Conservation (phyloP, 148 eudicot species). For the Spergularia marina region DNA sequence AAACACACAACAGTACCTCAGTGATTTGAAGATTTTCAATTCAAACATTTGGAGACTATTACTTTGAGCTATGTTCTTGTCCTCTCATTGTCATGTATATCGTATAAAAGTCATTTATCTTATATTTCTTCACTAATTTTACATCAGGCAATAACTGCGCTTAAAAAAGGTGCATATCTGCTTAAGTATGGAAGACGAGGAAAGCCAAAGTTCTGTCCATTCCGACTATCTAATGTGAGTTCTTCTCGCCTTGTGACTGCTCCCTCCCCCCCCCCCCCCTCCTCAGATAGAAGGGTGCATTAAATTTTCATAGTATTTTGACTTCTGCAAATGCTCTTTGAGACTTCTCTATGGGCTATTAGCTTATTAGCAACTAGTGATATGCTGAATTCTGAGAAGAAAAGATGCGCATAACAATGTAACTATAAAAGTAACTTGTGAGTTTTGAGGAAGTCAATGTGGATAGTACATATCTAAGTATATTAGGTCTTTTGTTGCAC, state of each 20-base stretch:
- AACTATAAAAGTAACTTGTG: not conserved
- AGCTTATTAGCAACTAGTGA: not conserved
- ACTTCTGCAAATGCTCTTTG: not conserved
- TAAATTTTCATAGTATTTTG: not conserved
- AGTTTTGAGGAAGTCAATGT: not conserved
- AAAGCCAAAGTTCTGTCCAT: conserved; percentile 87
- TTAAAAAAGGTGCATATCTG: conserved; percentile 81
- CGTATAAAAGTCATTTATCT: not conserved
- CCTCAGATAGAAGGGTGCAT: not conserved
- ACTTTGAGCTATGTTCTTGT: conserved; percentile 12
- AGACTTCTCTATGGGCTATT: not conserved
- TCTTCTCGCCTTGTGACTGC: not conserved
- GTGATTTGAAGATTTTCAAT: not conserved
- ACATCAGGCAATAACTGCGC: conserved; percentile 85
- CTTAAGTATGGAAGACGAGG: conserved; percentile 95
- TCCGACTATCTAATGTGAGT: conserved; percentile 83
- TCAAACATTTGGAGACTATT: not conserved
- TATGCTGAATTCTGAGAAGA: not conserved
- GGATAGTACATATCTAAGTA: not conserved
- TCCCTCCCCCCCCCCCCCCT: too few relatives aligned
- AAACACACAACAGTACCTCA: not conserved
- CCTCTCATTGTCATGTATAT: conserved; percentile 13
- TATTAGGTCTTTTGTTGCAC: not conserved
- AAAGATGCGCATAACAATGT: not conserved
- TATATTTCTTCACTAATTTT: conserved; percentile 23